A percentile compares a stretch with the other conserved stretches of the same genome.
phyloP scores from a whole-genome alignment of 768 basidiomycete genomes.

The Lactifluus echinatus region DNA sequence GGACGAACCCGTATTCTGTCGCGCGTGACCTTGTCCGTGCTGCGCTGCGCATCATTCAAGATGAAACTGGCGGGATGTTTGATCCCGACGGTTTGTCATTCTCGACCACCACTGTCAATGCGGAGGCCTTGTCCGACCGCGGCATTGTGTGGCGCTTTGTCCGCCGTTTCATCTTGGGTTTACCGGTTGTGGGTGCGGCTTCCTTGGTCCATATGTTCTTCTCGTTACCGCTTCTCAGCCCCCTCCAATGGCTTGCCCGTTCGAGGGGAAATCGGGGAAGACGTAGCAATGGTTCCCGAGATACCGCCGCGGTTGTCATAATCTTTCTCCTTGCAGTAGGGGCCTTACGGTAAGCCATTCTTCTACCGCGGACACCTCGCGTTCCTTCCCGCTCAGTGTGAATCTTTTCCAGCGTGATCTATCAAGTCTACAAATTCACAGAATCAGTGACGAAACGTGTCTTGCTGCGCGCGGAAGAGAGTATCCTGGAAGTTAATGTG shows the following conservation, averaged over 20 bases:
- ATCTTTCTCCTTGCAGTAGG: constrained; percentile 53
- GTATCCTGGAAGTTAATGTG: constrained; percentile 67
- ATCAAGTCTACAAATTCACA: constrained; percentile 60
- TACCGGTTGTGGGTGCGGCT: constrained; percentile 70
- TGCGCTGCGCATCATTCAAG: constrained; percentile 19
- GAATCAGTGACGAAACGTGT: constrained; percentile 49
- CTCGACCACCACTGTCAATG: neutral
- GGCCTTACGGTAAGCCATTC: constrained; percentile 43
- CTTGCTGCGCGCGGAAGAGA: constrained; percentile 67
- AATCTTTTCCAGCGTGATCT: constrained; percentile 45
- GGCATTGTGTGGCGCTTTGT: constrained; percentile 49
- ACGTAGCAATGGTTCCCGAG: constrained; percentile 40
- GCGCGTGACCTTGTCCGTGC: constrained; percentile 20
- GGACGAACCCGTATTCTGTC: constrained; percentile 19
- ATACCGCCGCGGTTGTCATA: constrained; percentile 59
- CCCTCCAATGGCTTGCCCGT: constrained; percentile 62
- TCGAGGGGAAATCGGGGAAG: constrained; percentile 51
- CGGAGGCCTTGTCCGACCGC: constrained; percentile 20
- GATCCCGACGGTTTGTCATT: constrained; percentile 31
- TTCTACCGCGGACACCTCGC: neutral
- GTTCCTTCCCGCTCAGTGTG: constrained; percentile 14
- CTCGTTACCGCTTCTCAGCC: constrained; percentile 53
- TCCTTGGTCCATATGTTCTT: constrained; percentile 67
- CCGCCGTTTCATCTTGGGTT: constrained; percentile 65
- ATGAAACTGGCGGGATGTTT: constrained; percentile 18